Base-by-base conservation (phyloP, 2,329 filamentous ascomycete species). In the Plectosphaerella cucumerina region DNA sequence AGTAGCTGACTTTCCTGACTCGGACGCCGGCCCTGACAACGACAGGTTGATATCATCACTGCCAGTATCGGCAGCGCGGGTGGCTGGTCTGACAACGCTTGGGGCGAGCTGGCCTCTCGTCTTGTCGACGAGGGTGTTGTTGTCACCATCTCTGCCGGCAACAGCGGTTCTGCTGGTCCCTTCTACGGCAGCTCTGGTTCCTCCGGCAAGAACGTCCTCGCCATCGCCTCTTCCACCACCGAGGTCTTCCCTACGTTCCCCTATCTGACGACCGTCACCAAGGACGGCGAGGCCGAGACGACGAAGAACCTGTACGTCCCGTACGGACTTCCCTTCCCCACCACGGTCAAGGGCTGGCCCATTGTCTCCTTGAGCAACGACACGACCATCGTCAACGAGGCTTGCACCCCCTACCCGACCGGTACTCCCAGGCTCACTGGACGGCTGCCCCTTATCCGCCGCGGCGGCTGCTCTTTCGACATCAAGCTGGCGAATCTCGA, bases 61-160 rank as follows among this genome's bases (percentile, higher is more conserved):
- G 63, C 66, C 20, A 71, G 67, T 48, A 65, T 74, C 49, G 69
- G 70, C 8, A 53, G 60, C 5, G 59, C 65, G 3, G 62, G 65
- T 45, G 73, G 73, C 20, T 41, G 10, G 10, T 5, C 14, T 4
- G 37, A 41, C 37, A 41, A 41, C 20, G 43, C 43, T 8, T 45
- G 43, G 43, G 43, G 11, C 12, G n/a, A 3, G 4, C 11, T 45
- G 4, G 43, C 43, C 8, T 23, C 18, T 12, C 43, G 43, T n/a
- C 4, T 45, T 8, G 43, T 26, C 17, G 68, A 72, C 12, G 61
- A 70, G 23, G 76, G 77, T n/a, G 65, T 80, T 2, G 70, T 78
- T 9, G 68, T 78, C 23, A 70, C 72, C 12, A 71, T 79, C 26
- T 71, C 77, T 2, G 76, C 74, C 6, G 77, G 78, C n/a, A 82